Conservation (phyloP, 345 rosid species). For the Eucalyptus albens region DNA sequence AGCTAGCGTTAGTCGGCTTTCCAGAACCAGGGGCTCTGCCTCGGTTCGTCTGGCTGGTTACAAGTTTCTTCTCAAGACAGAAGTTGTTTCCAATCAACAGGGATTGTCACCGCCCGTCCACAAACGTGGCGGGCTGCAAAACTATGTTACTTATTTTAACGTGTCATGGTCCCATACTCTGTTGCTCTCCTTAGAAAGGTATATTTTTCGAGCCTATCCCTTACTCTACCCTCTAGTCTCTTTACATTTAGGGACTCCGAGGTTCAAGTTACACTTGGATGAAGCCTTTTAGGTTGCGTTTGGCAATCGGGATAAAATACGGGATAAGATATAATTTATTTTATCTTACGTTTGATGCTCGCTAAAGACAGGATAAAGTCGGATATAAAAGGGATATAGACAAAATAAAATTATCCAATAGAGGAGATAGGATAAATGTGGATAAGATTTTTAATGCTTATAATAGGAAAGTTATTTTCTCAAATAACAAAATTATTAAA, state of each 20-base stretch:
- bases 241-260: not conserved
- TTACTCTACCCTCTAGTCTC: not conserved
- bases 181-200: not conserved
- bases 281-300: fast-evolving
- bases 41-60: not conserved
- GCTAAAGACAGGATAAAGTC: no score
- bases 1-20: not conserved
- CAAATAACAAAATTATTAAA: no score
- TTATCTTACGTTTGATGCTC: no score
- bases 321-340: no score
- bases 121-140: not conserved
- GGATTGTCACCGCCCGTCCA: not conserved
- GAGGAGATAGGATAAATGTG: fast-evolving
- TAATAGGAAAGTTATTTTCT: no score
- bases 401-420: no score
- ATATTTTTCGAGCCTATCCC: fast-evolving
- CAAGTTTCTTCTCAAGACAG: not conserved
- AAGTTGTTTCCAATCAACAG: not conserved
- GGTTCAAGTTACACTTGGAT: not conserved
- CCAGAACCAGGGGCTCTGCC: not conserved
- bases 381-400: no score
- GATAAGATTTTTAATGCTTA: no score
- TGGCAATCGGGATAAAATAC: fast-evolving
- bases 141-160: no score
- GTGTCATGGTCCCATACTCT: not conserved